Conservation (phyloP, 2,329 filamentous ascomycete species). For the Aspergillus candidus region DNA sequence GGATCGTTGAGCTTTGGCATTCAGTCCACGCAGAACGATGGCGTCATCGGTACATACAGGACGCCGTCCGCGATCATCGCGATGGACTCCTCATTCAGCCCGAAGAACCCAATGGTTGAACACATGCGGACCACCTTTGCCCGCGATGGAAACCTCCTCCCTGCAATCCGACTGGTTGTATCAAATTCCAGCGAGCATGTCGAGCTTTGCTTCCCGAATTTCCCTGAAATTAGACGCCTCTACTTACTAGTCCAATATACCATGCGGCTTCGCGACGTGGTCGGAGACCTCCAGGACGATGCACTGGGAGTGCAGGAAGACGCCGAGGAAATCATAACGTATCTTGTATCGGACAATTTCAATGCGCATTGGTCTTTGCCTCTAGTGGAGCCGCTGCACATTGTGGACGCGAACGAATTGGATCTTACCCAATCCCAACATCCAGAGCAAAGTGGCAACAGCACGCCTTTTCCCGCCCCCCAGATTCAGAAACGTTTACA, state of each 20-base stretch:
- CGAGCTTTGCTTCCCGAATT: slow-evolving; percentile 37
- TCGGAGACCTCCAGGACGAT: slow-evolving; percentile 39
- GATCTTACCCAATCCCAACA: slow-evolving; percentile 11
- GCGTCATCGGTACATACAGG: slow-evolving; percentile 28
- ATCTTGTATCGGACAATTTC: slow-evolving; percentile 32
- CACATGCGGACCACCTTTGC: slow-evolving; percentile 35
- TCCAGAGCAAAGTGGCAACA: slow-evolving; percentile 1
- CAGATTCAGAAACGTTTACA: slow-evolving; percentile 26
- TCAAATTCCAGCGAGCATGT: slow-evolving; percentile 45
- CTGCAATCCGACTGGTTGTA: slow-evolving; percentile 40
- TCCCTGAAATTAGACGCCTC: slow-evolving; percentile 29
- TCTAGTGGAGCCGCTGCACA: slow-evolving; percentile 32
- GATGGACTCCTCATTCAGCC: slow-evolving; percentile 39
- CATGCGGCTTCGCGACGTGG: slow-evolving; percentile 26
- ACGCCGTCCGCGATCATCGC: slow-evolving; percentile 38
- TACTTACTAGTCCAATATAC: slow-evolving; percentile 31
- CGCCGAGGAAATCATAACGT: slow-evolving; percentile 32
- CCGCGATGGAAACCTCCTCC: slow-evolving; percentile 31
- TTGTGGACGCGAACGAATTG: slow-evolving; percentile 25
- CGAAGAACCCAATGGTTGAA: slow-evolving; percentile 33
- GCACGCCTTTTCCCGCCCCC: background rate
- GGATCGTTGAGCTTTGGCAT: slow-evolving; percentile 33
- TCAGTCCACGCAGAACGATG: slow-evolving; percentile 25
- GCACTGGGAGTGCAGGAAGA: slow-evolving; percentile 36
- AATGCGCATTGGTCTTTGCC: slow-evolving; percentile 34